Conservation (phyloP, 768 basidiomycete species). For the Boletus pseudo-olivaceus region DNA sequence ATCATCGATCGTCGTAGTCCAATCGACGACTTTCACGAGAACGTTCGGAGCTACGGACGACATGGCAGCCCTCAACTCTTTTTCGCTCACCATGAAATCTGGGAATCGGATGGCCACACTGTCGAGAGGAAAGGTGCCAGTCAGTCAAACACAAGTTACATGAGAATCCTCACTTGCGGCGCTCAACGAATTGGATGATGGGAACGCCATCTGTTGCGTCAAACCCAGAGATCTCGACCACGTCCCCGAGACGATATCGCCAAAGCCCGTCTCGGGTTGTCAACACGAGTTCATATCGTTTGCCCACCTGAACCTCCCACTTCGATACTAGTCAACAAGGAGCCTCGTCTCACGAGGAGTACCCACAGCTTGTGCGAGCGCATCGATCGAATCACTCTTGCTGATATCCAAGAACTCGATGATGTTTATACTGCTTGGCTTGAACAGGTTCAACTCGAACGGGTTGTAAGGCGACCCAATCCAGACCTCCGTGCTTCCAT, state of each 20-base stretch:
- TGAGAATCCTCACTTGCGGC: conserved; percentile 8
- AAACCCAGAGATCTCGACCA: conserved; percentile 21
- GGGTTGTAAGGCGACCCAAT: conserved; percentile 9
- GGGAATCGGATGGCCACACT: conserved; percentile 8
- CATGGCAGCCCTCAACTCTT: conserved; percentile 8
- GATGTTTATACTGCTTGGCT: background rate
- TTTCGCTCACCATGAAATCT: conserved; percentile 11
- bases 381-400: background rate
- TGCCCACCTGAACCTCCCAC: conserved; percentile 17
- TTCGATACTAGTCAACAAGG: conserved; percentile 3
- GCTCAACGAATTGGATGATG: conserved; percentile 13
- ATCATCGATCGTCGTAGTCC: conserved; percentile 13
- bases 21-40: conserved; percentile 5
- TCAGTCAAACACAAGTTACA: background rate
- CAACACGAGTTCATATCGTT: conserved; percentile 17
- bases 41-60: background rate
- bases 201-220: conserved; percentile 17
- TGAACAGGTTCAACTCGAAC: conserved; percentile 9
- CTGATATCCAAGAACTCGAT: conserved; percentile 16
- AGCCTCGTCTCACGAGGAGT: background rate
- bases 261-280: conserved; percentile 20
- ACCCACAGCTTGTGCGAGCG: conserved; percentile 3
- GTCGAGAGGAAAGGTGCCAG: background rate
- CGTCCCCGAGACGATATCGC: conserved; percentile 21
- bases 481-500: conserved; percentile 4